Percentiles rank a stretch among this genome's conserved stretches.
Conservation (phyloP, 805 yeast species). For the Priceomyces castillae region DNA sequence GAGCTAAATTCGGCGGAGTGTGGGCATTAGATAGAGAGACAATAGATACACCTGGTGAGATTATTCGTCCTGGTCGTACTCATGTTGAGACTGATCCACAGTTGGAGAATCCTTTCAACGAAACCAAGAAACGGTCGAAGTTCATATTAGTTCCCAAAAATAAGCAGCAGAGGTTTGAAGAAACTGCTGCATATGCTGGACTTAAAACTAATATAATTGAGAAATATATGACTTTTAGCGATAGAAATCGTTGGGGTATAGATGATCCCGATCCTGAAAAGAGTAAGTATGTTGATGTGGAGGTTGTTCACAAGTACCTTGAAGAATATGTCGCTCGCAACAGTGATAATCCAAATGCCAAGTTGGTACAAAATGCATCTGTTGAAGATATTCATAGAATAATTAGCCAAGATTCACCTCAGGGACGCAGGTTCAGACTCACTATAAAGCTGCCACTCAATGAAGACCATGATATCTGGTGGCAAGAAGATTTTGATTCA, state of each 20-base stretch:
- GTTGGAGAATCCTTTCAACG: constrained; percentile 22
- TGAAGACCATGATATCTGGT: constrained; percentile 34
- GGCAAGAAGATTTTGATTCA: constrained; percentile 36
- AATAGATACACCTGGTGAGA: constrained; percentile 17
- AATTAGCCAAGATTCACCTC: background rate
- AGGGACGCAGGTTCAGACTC: constrained; percentile 13
- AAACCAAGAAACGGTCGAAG: background rate
- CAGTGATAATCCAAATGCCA: constrained; percentile 15
- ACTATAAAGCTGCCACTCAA: constrained; percentile 17
- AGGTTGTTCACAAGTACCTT: constrained; percentile 26
- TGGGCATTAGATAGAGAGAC: constrained; percentile 36
- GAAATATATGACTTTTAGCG: constrained; percentile 45
- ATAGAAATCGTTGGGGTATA: constrained; percentile 34
- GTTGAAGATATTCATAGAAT: constrained; percentile 36
- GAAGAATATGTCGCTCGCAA: constrained; percentile 24
- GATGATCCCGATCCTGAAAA: constrained; percentile 18
- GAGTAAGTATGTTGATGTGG: constrained; percentile 25
- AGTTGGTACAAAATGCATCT: constrained; percentile 29
- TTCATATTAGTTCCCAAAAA: constrained; percentile 10
- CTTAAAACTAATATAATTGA: constrained; percentile 44
- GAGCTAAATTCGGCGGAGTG: constrained; percentile 40
- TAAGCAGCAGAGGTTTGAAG: constrained; percentile 26
- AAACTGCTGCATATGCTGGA: constrained; percentile 27
- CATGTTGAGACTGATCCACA: constrained; percentile 27
- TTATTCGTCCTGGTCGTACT: constrained; percentile 20